Evolutionary conservation across 371 early-diverging fungal species (phyloP).

Genomic region (Apophysomyces trapeziformis): DNA sequence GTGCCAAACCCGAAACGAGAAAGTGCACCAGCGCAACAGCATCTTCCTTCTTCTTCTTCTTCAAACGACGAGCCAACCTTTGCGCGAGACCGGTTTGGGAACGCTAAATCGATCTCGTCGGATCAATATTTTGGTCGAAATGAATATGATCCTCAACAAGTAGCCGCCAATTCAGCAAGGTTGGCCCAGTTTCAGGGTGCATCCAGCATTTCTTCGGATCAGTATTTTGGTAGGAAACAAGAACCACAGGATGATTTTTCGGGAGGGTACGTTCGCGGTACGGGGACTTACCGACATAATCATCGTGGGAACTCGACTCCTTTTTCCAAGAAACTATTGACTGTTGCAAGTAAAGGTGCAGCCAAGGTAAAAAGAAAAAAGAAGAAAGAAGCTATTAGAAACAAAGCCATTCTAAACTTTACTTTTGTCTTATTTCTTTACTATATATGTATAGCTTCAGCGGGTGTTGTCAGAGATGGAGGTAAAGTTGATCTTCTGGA

Average conservation of each 20-base stretch:
- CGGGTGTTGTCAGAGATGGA: constrained; percentile 14
- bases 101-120: constrained; percentile 81
- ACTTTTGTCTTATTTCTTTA: neutral
- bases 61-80: constrained; percentile 33
- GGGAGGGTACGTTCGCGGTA: constrained; percentile 22
- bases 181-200: constrained; percentile 77
- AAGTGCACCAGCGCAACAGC: neutral
- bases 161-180: constrained; percentile 59
- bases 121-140: constrained; percentile 90
- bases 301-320: constrained; percentile 12
- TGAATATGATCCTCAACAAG: constrained; percentile 54
- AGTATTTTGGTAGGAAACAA: constrained; percentile 69
- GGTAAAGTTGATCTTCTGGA: neutral
- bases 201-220: constrained; percentile 74
- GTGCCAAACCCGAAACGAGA: constrained; percentile 50
- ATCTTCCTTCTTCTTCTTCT: neutral
- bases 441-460: neutral
- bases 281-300: constrained; percentile 17
- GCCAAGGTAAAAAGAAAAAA: constrained; percentile 24
- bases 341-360: constrained; percentile 40
- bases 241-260: constrained; percentile 12
- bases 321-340: constrained; percentile 34
- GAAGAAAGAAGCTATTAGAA: too few relatives aligned
- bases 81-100: constrained; percentile 72
- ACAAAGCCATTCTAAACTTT: too few relatives aligned